These are phyloP conservation scores for Auricularia cornea DNA, from an alignment of 768 basidiomycete genomes.

Conservation along the genomic window DNA sequence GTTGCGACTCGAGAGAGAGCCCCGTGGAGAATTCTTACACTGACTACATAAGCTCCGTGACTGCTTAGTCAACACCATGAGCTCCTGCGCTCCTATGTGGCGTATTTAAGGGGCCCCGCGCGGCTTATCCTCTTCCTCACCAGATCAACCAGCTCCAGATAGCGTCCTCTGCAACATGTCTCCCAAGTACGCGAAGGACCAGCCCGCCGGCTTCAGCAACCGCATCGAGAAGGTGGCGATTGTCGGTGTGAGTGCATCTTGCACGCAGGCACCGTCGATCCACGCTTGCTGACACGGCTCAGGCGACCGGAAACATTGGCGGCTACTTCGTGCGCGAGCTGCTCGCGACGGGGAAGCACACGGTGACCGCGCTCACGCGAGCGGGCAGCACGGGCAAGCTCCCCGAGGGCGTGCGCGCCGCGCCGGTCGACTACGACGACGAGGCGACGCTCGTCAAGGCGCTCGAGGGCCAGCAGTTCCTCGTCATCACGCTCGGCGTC, in stretches of 20 bases:
- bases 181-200: too few species aligned
- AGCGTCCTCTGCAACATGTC: too few species aligned
- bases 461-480: not conserved
- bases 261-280: too few species aligned
- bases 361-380: not conserved
- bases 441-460: not conserved
- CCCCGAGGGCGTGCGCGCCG: not conserved
- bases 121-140: too few species aligned
- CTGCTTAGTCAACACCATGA: too few species aligned
- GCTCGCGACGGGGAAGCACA: not conserved
- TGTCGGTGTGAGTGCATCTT: not conserved
- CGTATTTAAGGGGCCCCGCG: too few species aligned
- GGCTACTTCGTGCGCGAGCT: not conserved
- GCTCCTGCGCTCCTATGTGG: too few species aligned
- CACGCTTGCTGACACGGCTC: too few species aligned
- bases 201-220: not conserved
- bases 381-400: not conserved
- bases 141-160: too few species aligned
- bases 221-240: not conserved
- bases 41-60: too few species aligned
- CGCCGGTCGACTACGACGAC: not conserved
- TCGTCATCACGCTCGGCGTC: not conserved
- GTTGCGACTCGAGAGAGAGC: too few species aligned
- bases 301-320: not conserved
- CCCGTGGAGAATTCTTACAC: too few species aligned